A percentile compares a stretch with the other conserved stretches of the same genome.
Evolutionary conservation across 805 yeast genomes (phyloP).

Genomic region (Clavispora carvajalis): DNA sequence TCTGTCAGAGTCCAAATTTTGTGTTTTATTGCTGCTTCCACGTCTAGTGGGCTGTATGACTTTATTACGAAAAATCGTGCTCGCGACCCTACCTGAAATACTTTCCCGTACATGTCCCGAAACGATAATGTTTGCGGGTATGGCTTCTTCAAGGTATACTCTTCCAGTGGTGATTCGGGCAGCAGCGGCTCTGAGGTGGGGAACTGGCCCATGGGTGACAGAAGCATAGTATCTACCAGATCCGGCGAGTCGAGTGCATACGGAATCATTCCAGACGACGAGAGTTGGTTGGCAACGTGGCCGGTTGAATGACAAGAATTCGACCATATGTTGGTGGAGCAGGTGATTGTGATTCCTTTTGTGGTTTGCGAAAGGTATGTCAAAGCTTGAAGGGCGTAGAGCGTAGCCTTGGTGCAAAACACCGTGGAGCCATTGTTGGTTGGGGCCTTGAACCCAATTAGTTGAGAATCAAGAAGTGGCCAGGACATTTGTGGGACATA

Average conservation of each 20-base stretch:
- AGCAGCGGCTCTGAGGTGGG: not conserved
- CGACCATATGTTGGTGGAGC: conserved; percentile 10
- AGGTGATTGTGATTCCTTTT: conserved; percentile 1
- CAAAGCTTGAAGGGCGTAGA: not conserved
- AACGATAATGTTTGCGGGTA: not conserved
- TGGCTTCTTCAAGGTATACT: not conserved
- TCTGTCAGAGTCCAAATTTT: conserved; percentile 58
- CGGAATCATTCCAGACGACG: not conserved
- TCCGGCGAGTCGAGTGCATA: not conserved
- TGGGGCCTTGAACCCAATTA: conserved; percentile 6
- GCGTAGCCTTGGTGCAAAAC: conserved; percentile 4
- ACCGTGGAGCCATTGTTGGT: not conserved
- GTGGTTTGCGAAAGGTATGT: conserved; percentile 5
- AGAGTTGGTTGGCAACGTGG: not conserved
- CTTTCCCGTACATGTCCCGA: not conserved
- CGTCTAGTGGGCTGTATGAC: conserved; percentile 45
- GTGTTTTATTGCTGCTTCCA: conserved; percentile 43
- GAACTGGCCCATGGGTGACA: not conserved
- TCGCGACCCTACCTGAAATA: not conserved
- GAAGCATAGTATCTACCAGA: not conserved
- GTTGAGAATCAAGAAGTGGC: conserved; percentile 3
- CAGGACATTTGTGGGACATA: not conserved
- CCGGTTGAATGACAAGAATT: not conserved
- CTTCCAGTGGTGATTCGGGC: not conserved
- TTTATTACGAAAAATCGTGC: conserved; percentile 49